These are phyloP conservation scores for Tagetes erecta DNA, from an alignment of 129 eudicot species.

Conservation along the genomic window DNA sequence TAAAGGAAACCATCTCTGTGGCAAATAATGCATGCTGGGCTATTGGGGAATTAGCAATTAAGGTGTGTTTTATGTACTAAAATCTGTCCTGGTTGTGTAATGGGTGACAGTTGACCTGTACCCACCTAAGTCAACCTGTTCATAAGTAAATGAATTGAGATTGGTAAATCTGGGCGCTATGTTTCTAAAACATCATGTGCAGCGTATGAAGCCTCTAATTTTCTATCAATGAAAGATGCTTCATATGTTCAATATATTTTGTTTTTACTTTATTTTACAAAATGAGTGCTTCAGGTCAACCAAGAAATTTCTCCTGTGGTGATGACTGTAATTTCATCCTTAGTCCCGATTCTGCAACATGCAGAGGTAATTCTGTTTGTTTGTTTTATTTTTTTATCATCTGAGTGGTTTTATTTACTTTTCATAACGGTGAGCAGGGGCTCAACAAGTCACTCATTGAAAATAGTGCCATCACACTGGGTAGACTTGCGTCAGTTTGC, in stretches of 20 bases:
- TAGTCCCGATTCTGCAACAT: conserved; percentile 87
- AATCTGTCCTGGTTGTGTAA: not conserved
- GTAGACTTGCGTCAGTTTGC: conserved; percentile 95
- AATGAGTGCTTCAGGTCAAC: conserved; percentile 26
- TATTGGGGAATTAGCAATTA: conserved; percentile 94
- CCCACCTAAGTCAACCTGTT: not conserved
- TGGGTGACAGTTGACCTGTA: not conserved
- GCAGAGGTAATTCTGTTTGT: conserved; percentile 62
- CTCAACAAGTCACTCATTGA: conserved; percentile 87
- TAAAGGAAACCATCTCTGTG: conserved; percentile 82
- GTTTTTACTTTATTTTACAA: not conserved
- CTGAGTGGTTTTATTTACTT: not conserved
- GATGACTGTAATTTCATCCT: conserved; percentile 69
- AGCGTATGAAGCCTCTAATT: not conserved
- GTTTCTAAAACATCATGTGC: not conserved
- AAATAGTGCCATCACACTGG: conserved; percentile 91
- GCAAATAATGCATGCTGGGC: conserved; percentile 99
- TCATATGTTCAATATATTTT: not conserved
- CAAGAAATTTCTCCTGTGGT: conserved; percentile 84
- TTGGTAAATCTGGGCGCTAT: not conserved
- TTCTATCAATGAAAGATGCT: conserved; percentile 7
- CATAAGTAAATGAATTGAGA: not conserved
- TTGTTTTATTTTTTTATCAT: not conserved
- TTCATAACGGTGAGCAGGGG: conserved; percentile 50
- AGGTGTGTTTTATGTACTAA: conserved; percentile 47